A percentile compares a stretch with the other conserved stretches of the same genome.
These are phyloP conservation scores for Climacium dendroides DNA, from an alignment of 225 moss, liverwort and hornwort species.

Conservation along the genomic window DNA sequence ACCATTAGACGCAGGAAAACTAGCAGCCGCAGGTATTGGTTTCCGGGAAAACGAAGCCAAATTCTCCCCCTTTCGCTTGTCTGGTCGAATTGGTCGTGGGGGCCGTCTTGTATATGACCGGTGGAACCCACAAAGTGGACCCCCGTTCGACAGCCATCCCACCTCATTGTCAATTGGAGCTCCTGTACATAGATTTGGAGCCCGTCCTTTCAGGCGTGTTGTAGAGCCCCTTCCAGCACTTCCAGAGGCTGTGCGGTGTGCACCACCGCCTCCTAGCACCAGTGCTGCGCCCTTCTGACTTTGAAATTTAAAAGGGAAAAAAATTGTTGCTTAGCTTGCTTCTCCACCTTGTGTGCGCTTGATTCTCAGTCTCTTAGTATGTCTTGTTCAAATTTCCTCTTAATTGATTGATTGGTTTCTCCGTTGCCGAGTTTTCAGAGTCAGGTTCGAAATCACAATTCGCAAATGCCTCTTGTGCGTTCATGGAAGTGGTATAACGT, in stretches of 20 bases:
- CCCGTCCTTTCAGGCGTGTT: conserved; percentile 60
- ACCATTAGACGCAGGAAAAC: conserved; percentile 81
- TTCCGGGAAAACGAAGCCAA: conserved; percentile 48
- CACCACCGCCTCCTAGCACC: conserved; percentile 22
- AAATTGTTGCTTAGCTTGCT: neutral
- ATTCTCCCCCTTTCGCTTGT: conserved; percentile 43
- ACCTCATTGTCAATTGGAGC: conserved; percentile 39
- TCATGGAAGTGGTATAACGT: neutral
- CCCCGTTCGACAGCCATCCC: conserved; percentile 60
- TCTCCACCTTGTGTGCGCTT: neutral
- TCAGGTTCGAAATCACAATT: neutral
- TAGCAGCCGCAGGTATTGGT: conserved; percentile 66
- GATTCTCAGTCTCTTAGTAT: neutral
- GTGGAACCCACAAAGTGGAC: conserved; percentile 73
- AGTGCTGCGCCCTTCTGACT: conserved; percentile 35
- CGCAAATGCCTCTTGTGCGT: neutral
- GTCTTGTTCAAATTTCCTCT: neutral
- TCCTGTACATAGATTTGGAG: conserved; percentile 72
- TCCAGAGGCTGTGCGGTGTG: conserved; percentile 13
- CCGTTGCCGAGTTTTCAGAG: neutral
- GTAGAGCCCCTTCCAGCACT: conserved; percentile 21
- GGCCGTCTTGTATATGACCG: conserved; percentile 99
- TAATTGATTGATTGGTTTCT: neutral
- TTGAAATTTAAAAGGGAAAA: neutral
- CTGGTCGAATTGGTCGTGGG: conserved; percentile 89